phyloP scores from a whole-genome alignment of 805 yeast genomes.

The Saccharomycopsis vini region DNA sequence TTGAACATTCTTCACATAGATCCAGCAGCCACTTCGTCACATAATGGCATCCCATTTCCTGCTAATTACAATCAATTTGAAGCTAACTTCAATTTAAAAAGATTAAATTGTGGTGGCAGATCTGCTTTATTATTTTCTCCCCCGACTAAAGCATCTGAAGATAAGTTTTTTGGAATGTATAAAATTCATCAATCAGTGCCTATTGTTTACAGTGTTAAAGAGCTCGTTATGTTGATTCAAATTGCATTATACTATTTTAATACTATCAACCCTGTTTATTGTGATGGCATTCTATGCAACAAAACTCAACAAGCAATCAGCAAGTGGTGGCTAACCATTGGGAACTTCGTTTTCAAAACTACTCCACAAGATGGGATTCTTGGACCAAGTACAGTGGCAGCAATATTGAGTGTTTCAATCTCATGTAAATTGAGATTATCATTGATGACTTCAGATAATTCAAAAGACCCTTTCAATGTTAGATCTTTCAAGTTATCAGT shows the following conservation, averaged over 20 bases:
- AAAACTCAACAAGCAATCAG: constrained; percentile 62
- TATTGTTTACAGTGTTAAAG: constrained; percentile 57
- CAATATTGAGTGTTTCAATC: constrained; percentile 67
- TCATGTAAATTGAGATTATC: constrained; percentile 60
- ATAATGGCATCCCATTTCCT: constrained; percentile 12
- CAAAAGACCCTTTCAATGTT: constrained; percentile 73
- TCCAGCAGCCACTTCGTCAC: constrained; percentile 3
- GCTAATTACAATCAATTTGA: constrained; percentile 34
- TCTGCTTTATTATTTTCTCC: constrained; percentile 62
- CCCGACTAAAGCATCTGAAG: constrained; percentile 70
- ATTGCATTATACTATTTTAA: constrained; percentile 71
- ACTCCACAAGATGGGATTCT: constrained; percentile 38
- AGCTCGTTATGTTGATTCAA: constrained; percentile 67
- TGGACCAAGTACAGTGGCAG: constrained; percentile 64
- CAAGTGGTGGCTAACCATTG: constrained; percentile 78
- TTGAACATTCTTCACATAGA: constrained; percentile 15
- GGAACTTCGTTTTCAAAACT: constrained; percentile 36
- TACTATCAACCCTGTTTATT: constrained; percentile 53
- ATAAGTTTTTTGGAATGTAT: constrained; percentile 72
- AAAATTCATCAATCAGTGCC: constrained; percentile 42
- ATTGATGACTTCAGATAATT: constrained; percentile 28
- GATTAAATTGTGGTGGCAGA: constrained; percentile 78
- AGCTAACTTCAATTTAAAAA: constrained; percentile 67
- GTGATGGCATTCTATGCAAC: constrained; percentile 81
- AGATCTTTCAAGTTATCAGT: constrained; percentile 60